These are phyloP conservation scores for Saccharomyces hybrid DNA, from an alignment of 1,139 yeast species.

Conservation along the genomic window DNA sequence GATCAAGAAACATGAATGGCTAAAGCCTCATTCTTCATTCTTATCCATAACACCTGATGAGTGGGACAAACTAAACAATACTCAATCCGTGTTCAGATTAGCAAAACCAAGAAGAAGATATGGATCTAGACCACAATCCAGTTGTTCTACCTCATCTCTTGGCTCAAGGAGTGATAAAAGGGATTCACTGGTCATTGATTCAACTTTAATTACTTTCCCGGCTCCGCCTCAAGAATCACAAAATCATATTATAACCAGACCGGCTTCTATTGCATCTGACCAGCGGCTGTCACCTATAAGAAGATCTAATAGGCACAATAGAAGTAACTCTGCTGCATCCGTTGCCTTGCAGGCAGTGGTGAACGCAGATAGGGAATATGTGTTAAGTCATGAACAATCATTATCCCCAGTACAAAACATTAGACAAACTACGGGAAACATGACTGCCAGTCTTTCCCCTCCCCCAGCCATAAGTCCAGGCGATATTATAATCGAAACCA, in stretches of 20 bases:
- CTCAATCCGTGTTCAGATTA: slow-evolving; percentile 37
- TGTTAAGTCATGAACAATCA: not conserved
- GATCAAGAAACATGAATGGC: slow-evolving; percentile 81
- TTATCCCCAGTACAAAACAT: not conserved
- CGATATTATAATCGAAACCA: slow-evolving; percentile 20
- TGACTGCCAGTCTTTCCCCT: not conserved
- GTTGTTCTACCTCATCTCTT: slow-evolving; percentile 31
- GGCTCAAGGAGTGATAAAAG: slow-evolving; percentile 27
- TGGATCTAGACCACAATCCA: slow-evolving; percentile 32
- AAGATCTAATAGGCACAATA: slow-evolving; percentile 17
- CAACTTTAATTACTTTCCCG: slow-evolving; percentile 20
- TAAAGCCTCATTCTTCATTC: slow-evolving; percentile 75
- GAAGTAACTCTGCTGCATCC: slow-evolving; percentile 44
- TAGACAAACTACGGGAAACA: not conserved
- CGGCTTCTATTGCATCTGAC: slow-evolving; percentile 25
- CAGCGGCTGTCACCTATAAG: slow-evolving; percentile 19
- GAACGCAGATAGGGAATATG: slow-evolving; percentile 37
- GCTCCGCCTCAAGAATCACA: slow-evolving; percentile 28
- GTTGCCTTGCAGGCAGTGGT: slow-evolving; percentile 63
- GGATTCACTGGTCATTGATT: slow-evolving; percentile 24
- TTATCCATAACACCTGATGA: slow-evolving; percentile 81
- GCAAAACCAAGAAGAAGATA: slow-evolving; percentile 31
- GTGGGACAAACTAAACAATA: slow-evolving; percentile 58
- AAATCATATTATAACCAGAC: slow-evolving; percentile 23
- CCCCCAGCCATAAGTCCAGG: slow-evolving; percentile 19